Evolutionary conservation across 2,329 filamentous ascomycete genomes (phyloP), one percentile per base, ranked within the genome.

Genomic region (Monosporascus cannonballus): DNA sequence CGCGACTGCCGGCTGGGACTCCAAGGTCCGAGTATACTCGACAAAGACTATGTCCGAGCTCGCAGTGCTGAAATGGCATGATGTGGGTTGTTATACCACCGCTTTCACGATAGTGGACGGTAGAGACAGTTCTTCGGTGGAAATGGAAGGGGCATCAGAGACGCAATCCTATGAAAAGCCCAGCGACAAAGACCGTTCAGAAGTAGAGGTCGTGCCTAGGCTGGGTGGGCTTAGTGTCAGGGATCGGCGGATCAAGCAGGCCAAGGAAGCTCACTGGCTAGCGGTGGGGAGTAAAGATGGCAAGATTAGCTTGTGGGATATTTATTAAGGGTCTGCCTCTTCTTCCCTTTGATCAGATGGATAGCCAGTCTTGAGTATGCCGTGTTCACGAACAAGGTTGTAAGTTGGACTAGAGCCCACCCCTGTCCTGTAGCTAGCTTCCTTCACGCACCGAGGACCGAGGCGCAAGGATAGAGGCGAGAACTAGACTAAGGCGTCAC

Each of bases 51-150:
- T 97, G 76, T 89, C 86, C 64, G 92, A 97, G 69, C 71, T 97
- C 11, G 94, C 93, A 0, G 90, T 96, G 51, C 73, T 97, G 57
- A 96, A 95, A 70, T 97, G 93, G 93, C 94, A 97, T 70, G 85
- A 87, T 60, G 86, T 89, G 34, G 92, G 92, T 1, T 92, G 90
- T 58, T 96, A 94, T 71, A 82, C 89, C 3, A 79, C 89, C 18
- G 85, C 83, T 1, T 95, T 97, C 73, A 85, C 81, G 1, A 63
- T 71, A 24, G 59, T 83, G n/a, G 34, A 47, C 6, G 38, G 49
- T 22, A 48, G 17, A 22, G 27, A 55, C 36, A 53, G 55, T 41
- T n/a, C 20, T 57, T 51, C 7, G 34, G 30, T n/a, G 52, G 34
- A 50, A 50, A 30, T 49, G 47, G 41, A 34, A 38, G 44, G 47